Evolutionary conservation across 306 rosid species (phyloP).

Genomic region (barrel medic (Medicago truncatula)): DNA sequence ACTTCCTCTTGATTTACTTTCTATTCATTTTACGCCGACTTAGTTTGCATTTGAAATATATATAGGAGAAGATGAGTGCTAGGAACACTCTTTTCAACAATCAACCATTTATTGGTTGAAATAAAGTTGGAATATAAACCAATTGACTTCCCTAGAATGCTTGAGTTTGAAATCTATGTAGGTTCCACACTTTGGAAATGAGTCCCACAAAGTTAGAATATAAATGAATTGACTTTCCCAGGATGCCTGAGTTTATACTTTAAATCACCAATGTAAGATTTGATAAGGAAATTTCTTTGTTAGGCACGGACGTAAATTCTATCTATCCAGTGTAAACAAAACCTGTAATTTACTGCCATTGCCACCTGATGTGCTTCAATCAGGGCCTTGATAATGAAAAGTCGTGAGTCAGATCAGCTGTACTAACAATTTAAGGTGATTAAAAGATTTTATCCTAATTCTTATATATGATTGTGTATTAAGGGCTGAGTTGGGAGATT

Average conservation of each 20-base stretch:
- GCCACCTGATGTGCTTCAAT: too few species aligned
- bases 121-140: not conserved
- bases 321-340: not conserved
- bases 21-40: not conserved
- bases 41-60: not conserved
- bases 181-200: too few species aligned
- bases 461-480: not conserved
- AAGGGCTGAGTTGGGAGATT: conserved; percentile 10
- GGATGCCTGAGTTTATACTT: too few species aligned
- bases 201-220: not conserved
- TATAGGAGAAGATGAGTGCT: not conserved
- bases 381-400: not conserved
- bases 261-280: not conserved
- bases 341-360: not conserved
- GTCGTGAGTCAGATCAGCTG: not conserved
- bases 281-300: too few species aligned
- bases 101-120: too few species aligned
- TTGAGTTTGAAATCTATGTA: not conserved
- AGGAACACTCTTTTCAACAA: too few species aligned
- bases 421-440: not conserved
- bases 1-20: conserved; percentile 1
- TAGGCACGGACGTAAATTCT: not conserved
- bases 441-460: not conserved
- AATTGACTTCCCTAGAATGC: not conserved
- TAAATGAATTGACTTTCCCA: not conserved